Evolutionary conservation across 169 alveolate species (phyloP).

Genomic region (Plasmodium inui): DNA sequence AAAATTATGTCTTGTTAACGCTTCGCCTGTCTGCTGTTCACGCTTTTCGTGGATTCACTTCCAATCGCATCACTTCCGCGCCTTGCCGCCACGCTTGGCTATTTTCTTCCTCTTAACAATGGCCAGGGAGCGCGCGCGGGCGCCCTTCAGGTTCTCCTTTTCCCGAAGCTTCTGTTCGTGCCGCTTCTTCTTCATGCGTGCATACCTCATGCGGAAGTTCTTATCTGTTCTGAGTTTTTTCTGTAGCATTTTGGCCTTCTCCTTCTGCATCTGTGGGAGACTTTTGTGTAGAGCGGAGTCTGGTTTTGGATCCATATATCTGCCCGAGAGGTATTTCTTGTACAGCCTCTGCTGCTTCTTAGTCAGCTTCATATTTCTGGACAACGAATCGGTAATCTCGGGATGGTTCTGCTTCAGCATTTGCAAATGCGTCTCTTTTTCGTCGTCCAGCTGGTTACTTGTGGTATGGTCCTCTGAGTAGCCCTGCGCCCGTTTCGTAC

Average conservation of each 20-base stretch:
- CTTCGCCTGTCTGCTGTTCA: background rate
- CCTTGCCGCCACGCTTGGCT: background rate
- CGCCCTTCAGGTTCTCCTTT: conserved; percentile 43
- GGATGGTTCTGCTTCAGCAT: conserved; percentile 61
- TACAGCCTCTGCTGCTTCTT: conserved; percentile 76
- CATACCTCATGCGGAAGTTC: conserved; percentile 17
- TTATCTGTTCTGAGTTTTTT: conserved; percentile 48
- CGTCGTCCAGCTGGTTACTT: background rate
- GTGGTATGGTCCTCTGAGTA: background rate
- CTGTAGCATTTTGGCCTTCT: conserved; percentile 28
- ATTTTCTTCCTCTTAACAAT: conserved; percentile 29
- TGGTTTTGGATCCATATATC: background rate
- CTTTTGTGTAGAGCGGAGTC: background rate
- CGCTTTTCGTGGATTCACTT: background rate
- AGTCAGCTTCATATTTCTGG: conserved; percentile 73
- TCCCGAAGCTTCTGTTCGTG: conserved; percentile 9
- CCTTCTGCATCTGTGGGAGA: background rate
- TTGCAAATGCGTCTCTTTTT: background rate
- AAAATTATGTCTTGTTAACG: background rate
- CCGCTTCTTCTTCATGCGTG: conserved; percentile 19
- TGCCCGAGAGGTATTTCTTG: conserved; percentile 62
- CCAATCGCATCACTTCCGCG: background rate
- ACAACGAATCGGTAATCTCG: conserved; percentile 77
- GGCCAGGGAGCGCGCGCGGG: conserved; percentile 29
- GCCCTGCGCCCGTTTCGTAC: background rate